Base-by-base conservation (phyloP, 2,329 filamentous ascomycete species). In the Penicillium brevicompactum region DNA sequence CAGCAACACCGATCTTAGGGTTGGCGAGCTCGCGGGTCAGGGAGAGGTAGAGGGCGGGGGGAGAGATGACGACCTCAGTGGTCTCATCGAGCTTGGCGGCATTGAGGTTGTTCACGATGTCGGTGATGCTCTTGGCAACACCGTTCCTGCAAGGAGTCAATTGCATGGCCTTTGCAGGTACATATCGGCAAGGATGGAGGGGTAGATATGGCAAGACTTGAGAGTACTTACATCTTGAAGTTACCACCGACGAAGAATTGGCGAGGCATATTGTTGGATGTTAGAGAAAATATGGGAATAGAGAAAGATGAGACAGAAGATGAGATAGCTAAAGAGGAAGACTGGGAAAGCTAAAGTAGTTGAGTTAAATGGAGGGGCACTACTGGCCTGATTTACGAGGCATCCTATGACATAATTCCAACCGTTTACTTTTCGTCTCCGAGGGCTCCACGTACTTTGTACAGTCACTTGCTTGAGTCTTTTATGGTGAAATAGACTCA, bases 221-320 rank as follows among this genome's bases (percentile, higher is more conserved):
- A 59, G 31, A 56, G 44, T 37, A 76, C 84, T 74, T 81, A 96
- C 92, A 97, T 97, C 86, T 99, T 97, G 84, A 97, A 97, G 88
- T 99, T 99, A 75, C 92, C 92, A 78, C 92, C 92, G 78, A 96
- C 90, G 78, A 96, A 96, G 84, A 96, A 96, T 83, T 92, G 89
- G 83, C 92, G 92, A 85, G 88, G 84, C 92, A 96, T 96, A 71
- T 73, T 91, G 84, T 80, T 74, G 50, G 42, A 54, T 57, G 30
- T 27, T 30, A 24, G 21, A 46, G 30, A 34, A 38, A 56, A 37
- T 47, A 32, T 49, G 30, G 37, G 37, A 56, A 34, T 47, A 58
- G 34, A 34, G 31, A 32, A 41, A 22, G 53, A 56, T 51, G 40
- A 38, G 46, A 43, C 44, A 47, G 49, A 51, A 51, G 53, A 41